These are phyloP conservation scores for Microdochium paspali DNA, from an alignment of 2,329 filamentous ascomycete species.

Conservation along the genomic window DNA sequence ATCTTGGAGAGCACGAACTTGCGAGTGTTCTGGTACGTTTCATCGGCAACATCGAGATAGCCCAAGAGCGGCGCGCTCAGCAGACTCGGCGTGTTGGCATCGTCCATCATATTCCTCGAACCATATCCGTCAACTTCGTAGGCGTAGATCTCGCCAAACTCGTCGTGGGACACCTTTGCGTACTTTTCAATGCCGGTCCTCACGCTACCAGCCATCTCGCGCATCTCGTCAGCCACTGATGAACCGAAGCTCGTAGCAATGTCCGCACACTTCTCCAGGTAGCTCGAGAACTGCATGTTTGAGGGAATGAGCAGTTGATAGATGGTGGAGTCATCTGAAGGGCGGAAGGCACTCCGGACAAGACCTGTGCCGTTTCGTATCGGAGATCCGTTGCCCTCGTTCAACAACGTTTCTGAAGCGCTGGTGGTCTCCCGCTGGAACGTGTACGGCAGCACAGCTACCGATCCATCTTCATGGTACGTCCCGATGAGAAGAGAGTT, in stretches of 20 bases:
- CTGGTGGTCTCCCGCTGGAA: conserved; percentile 58
- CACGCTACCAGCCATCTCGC: conserved; percentile 45
- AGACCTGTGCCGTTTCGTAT: conserved; percentile 60
- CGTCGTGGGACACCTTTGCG: conserved; percentile 52
- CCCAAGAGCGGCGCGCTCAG: conserved; percentile 46
- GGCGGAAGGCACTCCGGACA: conserved; percentile 68
- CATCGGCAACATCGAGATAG: conserved; percentile 37
- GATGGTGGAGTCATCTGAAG: conserved; percentile 70
- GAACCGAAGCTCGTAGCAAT: conserved; percentile 12
- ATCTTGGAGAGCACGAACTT: conserved; percentile 61
- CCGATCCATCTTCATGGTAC: conserved; percentile 45
- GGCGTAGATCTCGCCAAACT: conserved; percentile 55
- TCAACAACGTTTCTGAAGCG: conserved; percentile 63
- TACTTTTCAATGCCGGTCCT: conserved; percentile 56
- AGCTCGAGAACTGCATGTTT: conserved; percentile 60
- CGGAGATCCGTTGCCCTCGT: conserved; percentile 63
- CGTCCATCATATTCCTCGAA: conserved; percentile 47
- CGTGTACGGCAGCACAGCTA: conserved; percentile 52
- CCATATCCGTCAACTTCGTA: conserved; percentile 61
- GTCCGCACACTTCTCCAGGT: conserved; percentile 33
- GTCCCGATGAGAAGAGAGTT: conserved; percentile 50
- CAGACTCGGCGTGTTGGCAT: conserved; percentile 50
- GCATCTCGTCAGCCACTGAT: conserved; percentile 34
- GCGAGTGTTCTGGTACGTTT: conserved; percentile 63
- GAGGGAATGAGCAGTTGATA: conserved; percentile 70